phyloP scores from a whole-genome alignment of 768 basidiomycete species.

The Pilatotrama ljubarskyi region DNA sequence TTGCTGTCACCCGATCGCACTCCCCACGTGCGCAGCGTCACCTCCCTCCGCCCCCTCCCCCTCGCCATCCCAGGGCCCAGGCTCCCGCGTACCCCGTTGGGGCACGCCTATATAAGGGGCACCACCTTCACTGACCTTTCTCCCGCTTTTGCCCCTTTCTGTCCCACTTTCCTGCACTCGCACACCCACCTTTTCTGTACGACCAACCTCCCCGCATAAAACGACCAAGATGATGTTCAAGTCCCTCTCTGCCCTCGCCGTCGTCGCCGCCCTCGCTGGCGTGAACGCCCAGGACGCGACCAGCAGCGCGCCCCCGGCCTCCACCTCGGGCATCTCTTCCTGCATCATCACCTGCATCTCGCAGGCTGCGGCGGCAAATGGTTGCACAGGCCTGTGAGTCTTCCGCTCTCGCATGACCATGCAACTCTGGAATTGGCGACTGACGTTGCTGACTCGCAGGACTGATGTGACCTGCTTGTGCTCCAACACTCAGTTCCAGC shows the following conservation, averaged over 20 bases:
- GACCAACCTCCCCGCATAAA: background rate
- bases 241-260: constrained; percentile 2
- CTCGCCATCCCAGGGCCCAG: background rate
- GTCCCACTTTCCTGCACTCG: background rate
- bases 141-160: background rate
- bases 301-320: constrained; percentile 1
- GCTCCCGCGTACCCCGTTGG: too few species aligned
- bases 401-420: background rate
- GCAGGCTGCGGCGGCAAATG: constrained; percentile 11
- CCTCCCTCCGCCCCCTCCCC: background rate
- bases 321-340: constrained; percentile 5
- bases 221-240: constrained; percentile 6
- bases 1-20: background rate
- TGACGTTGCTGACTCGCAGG: constrained; percentile 27
- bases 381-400: constrained; percentile 23
- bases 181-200: background rate
- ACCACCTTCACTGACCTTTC: background rate
- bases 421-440: background rate
- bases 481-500: constrained; percentile 39
- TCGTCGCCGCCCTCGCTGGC: constrained; percentile 9
- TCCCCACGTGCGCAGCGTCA: background rate
- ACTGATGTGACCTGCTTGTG: constrained; percentile 43
- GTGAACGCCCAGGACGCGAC: constrained; percentile 17
- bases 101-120: too few species aligned
- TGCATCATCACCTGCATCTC: constrained; percentile 24